Evolutionary conservation across 345 rosid species (phyloP).

Genomic region (Adansonia digitata): DNA sequence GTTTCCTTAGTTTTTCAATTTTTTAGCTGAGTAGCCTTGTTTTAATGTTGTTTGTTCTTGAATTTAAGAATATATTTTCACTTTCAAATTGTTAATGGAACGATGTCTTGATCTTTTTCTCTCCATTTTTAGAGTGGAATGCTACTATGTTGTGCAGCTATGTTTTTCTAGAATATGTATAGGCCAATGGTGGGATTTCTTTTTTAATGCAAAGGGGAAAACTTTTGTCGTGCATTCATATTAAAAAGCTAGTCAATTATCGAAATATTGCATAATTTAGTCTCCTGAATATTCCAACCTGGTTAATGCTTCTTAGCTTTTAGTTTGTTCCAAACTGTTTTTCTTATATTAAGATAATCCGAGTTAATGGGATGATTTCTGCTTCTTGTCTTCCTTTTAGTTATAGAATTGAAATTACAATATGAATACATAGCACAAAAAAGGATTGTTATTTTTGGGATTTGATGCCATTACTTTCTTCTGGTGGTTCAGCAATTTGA

Average conservation of each 20-base stretch:
- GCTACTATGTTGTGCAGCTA: not conserved
- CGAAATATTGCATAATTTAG: not conserved
- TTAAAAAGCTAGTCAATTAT: not conserved
- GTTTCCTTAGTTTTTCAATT: not conserved
- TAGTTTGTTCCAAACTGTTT: not conserved
- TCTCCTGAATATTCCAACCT: not conserved
- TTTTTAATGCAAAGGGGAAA: not conserved
- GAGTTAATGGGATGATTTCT: not conserved
- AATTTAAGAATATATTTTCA: not conserved
- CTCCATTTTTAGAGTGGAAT: not conserved
- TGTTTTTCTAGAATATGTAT: not conserved
- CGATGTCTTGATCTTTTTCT: not conserved
- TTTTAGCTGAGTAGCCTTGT: not conserved
- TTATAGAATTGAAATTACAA: not conserved
- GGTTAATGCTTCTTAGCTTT: not conserved
- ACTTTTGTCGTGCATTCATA: not conserved
- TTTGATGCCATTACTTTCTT: slow-evolving; percentile 2
- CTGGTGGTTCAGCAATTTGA: slow-evolving; percentile 50
- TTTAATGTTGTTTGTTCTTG: not conserved
- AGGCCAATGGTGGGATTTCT: not conserved
- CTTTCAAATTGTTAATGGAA: not conserved
- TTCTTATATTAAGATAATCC: not conserved
- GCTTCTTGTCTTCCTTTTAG: not conserved
- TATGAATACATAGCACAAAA: not conserved
- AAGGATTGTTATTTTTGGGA: not conserved